These are phyloP conservation scores for Pseudophaeomoniella oleicola DNA, from an alignment of 2,329 filamentous ascomycete species.

Conservation along the genomic window DNA sequence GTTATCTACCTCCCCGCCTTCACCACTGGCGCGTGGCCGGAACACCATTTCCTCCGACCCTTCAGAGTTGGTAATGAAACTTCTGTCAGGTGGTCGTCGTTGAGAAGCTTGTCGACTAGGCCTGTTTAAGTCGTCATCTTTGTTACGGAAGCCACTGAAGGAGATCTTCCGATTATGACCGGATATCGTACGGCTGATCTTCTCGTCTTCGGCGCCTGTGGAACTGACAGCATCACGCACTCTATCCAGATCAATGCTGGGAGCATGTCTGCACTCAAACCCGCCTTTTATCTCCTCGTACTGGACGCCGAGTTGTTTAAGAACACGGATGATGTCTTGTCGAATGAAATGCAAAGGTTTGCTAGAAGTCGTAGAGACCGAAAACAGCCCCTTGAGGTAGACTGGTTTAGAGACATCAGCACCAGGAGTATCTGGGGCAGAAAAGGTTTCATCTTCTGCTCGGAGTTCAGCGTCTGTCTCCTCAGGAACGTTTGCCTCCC, in stretches of 20 bases:
- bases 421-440: slow-evolving; percentile 32
- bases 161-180: slow-evolving; percentile 67
- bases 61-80: slow-evolving; percentile 73
- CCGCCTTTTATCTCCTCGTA: slow-evolving; percentile 87
- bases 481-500: slow-evolving; percentile 69
- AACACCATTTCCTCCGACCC: slow-evolving; percentile 61
- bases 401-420: slow-evolving; percentile 78
- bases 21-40: slow-evolving; percentile 26
- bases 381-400: slow-evolving; percentile 91
- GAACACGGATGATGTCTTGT: slow-evolving; percentile 75
- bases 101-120: slow-evolving; percentile 27
- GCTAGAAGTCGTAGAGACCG: slow-evolving; percentile 88
- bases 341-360: slow-evolving; percentile 79
- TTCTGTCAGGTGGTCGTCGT: slow-evolving; percentile 44
- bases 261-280: slow-evolving; percentile 75
- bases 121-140: slow-evolving; percentile 48
- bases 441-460: slow-evolving; percentile 26
- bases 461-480: slow-evolving; percentile 74
- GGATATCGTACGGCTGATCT: slow-evolving; percentile 29
- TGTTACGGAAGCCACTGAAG: slow-evolving; percentile 56
- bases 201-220: slow-evolving; percentile 22
- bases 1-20: slow-evolving; percentile 43
- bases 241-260: slow-evolving; percentile 76
- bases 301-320: slow-evolving; percentile 78
- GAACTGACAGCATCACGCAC: slow-evolving; percentile 47